Evolutionary conservation across 2,329 filamentous ascomycete genomes (phyloP).

Genomic region (Didymella pinodella): DNA sequence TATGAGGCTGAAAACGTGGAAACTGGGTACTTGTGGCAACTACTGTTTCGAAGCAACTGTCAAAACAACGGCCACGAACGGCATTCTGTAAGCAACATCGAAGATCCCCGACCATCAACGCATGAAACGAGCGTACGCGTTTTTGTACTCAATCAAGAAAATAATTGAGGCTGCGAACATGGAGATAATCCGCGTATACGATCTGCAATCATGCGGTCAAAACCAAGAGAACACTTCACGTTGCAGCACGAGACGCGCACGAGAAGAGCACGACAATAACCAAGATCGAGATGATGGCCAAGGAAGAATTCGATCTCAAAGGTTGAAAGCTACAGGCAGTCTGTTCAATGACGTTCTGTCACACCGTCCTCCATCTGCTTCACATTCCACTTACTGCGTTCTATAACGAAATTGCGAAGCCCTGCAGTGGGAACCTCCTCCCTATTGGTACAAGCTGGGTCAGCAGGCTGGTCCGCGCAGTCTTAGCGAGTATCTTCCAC

Average conservation of each 20-base stretch:
- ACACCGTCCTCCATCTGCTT: conserved; percentile 8
- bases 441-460: conserved; percentile 19
- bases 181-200: conserved; percentile 2
- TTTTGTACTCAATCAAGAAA: conserved; percentile 1
- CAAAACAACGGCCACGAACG: conserved; percentile 20
- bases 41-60: conserved; percentile 18
- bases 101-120: conserved; percentile 13
- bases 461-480: conserved; percentile 20
- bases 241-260: conserved; percentile 15
- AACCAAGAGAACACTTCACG: conserved; percentile 7
- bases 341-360: conserved; percentile 16
- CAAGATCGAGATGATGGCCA: conserved; percentile 5
- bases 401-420: conserved; percentile 20
- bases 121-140: conserved; percentile 22
- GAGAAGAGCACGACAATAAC: conserved; percentile 2
- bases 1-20: conserved; percentile 16
- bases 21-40: conserved; percentile 16
- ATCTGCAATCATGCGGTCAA: conserved; percentile 4
- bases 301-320: conserved; percentile 2
- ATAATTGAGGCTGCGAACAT: conserved; percentile 6
- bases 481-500: conserved; percentile 12
- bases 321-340: background rate
- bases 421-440: conserved; percentile 9
- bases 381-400: conserved; percentile 22
- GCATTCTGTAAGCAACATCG: conserved; percentile 19